Percentiles rank a stretch among this genome's conserved stretches.
These are phyloP conservation scores for Gyrodon lividus DNA, from an alignment of 768 basidiomycete species.

Conservation along the genomic window DNA sequence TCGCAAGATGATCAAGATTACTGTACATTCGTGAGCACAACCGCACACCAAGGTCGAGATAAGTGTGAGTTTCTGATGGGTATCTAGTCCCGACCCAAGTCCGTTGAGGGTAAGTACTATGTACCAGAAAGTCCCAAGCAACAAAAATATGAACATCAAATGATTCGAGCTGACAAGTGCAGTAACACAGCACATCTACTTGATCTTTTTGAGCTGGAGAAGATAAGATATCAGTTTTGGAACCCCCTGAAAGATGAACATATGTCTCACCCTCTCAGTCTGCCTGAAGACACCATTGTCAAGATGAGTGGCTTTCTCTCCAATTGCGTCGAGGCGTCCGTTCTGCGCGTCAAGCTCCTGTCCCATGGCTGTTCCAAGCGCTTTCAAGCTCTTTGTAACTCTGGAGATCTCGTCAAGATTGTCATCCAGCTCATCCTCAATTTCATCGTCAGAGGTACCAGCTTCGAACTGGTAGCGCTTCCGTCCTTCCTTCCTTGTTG, in stretches of 20 bases:
- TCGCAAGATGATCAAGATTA: not conserved
- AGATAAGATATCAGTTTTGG: conserved; percentile 6
- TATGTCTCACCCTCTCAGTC: conserved; percentile 68
- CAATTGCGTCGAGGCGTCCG: conserved; percentile 69
- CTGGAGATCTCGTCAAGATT: conserved; percentile 87
- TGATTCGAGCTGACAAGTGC: not conserved
- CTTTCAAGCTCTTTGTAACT: conserved; percentile 74
- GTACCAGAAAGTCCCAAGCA: not conserved
- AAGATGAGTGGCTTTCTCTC: conserved; percentile 71
- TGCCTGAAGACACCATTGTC: conserved; percentile 78
- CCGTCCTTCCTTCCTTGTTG: conserved; percentile 64
- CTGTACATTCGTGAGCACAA: no score
- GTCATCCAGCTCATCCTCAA: conserved; percentile 91
- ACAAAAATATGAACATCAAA: not conserved
- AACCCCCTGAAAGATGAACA: conserved; percentile 13
- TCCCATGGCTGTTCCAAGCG: conserved; percentile 78
- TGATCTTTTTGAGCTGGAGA: conserved; percentile 59
- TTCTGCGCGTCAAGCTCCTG: conserved; percentile 90
- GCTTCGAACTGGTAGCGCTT: conserved; percentile 91
- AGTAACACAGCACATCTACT: conserved; percentile 30
- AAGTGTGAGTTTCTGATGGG: conserved; percentile 2
- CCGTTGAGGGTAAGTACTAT: not conserved
- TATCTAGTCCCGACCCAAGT: conserved; percentile 18
- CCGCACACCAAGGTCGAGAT: no score
- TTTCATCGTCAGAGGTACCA: conserved; percentile 85